phyloP scores from a whole-genome alignment of 2,329 filamentous ascomycete genomes.

The Apiospora pterosperma region DNA sequence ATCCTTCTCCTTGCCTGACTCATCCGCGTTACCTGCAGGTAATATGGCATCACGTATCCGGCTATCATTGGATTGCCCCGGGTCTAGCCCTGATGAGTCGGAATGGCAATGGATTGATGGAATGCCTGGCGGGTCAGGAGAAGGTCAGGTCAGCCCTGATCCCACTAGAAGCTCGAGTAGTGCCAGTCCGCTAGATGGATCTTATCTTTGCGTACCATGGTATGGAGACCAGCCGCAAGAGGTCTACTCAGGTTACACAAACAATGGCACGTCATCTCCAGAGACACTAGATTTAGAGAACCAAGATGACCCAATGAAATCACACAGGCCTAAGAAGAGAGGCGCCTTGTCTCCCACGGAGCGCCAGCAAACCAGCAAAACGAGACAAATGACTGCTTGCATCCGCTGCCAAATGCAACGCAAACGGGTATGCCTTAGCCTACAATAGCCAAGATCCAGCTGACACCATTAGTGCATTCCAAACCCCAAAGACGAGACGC shows the following conservation, averaged over 20 bases:
- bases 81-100: not conserved
- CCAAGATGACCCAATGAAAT: not conserved
- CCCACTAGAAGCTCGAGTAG: not conserved
- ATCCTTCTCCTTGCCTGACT: not conserved
- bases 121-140: not conserved
- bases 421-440: slow-evolving; percentile 32
- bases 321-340: slow-evolving; percentile 8
- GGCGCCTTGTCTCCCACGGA: slow-evolving; percentile 3
- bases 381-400: slow-evolving; percentile 36
- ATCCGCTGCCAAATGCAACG: slow-evolving; percentile 43
- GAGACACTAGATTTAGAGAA: not conserved
- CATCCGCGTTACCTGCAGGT: not conserved
- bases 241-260: not conserved
- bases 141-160: not conserved
- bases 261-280: not conserved
- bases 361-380: slow-evolving; percentile 30
- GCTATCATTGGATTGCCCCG: not conserved
- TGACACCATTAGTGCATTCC: slow-evolving; percentile 32
- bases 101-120: not conserved
- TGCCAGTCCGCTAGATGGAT: not conserved
- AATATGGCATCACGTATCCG: not conserved
- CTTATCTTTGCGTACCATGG: not conserved
- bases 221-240: not conserved
- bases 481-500: slow-evolving; percentile 26
- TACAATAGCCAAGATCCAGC: not conserved